These are phyloP conservation scores for Picea glauca DNA, from an alignment of 75 land plant genomes.

Conservation along the genomic window DNA sequence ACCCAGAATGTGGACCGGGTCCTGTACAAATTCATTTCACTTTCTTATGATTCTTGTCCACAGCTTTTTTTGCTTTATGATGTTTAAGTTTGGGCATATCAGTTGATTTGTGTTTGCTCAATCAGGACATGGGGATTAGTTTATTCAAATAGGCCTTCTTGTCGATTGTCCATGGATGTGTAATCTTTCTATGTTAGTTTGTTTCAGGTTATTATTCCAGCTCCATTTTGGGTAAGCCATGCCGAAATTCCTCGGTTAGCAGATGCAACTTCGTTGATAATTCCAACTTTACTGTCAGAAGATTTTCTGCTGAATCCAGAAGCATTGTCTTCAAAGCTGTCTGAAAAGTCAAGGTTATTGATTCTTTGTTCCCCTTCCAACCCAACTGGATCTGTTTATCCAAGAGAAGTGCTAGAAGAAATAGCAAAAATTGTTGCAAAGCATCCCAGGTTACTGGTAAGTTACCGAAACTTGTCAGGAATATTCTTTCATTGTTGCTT, in stretches of 20 bases:
- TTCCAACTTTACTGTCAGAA: conserved; percentile 67
- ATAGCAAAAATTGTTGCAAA: conserved; percentile 85
- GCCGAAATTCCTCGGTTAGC: conserved; percentile 93
- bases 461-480: neutral
- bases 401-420: conserved; percentile 61
- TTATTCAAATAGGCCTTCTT: no score
- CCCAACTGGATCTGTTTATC: conserved; percentile 97
- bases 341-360: conserved; percentile 85
- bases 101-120: neutral
- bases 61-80: neutral
- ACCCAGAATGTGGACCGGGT: neutral
- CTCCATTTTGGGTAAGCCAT: conserved; percentile 97
- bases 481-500: neutral
- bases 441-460: conserved; percentile 90
- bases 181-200: neutral
- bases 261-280: conserved; percentile 83
- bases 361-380: conserved; percentile 94
- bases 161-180: neutral
- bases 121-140: neutral
- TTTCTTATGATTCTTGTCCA: neutral
- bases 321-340: conserved; percentile 59
- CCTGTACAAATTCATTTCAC: neutral
- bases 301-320: conserved; percentile 87
- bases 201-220: conserved; percentile 87
- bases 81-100: neutral